These are phyloP conservation scores for Lasiodiplodia sp. DNA, from an alignment of 2,329 filamentous ascomycete genomes.

Conservation along the genomic window DNA sequence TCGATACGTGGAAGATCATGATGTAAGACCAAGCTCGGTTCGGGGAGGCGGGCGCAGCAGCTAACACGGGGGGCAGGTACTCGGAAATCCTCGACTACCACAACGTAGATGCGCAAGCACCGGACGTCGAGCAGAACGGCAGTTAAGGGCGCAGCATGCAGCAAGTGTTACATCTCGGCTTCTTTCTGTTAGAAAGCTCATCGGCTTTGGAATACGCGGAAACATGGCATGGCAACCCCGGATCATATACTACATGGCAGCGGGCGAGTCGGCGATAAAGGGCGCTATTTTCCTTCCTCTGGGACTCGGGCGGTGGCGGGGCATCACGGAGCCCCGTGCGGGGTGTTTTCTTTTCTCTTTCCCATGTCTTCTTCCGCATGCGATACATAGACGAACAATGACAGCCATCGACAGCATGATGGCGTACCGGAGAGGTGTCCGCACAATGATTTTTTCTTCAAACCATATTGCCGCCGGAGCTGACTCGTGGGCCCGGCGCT, in stretches of 20 bases:
- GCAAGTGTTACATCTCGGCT: conserved; percentile 4
- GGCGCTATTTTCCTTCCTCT: conserved; percentile 23
- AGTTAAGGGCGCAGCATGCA: conserved; percentile 14
- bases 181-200: conserved; percentile 24
- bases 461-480: conserved; percentile 2
- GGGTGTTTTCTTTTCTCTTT: conserved; percentile 23
- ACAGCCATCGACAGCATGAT: conserved; percentile 1
- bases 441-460: neutral
- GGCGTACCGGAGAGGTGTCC: conserved; percentile 8
- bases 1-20: conserved; percentile 99
- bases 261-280: conserved; percentile 23
- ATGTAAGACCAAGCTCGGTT: conserved; percentile 70
- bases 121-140: conserved; percentile 36
- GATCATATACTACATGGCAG: conserved; percentile 14
- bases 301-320: conserved; percentile 6
- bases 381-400: conserved; percentile 23
- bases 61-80: conserved; percentile 69
- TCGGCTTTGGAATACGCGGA: conserved; percentile 14
- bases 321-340: conserved; percentile 2
- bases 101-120: conserved; percentile 72
- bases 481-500: conserved; percentile 10
- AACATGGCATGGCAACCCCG: conserved; percentile 9
- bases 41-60: neutral
- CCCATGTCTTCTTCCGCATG: conserved; percentile 14
- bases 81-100: conserved; percentile 99